Evolutionary conservation across 2,329 filamentous ascomycete genomes (phyloP).

Genomic region (Coniochaeta prunicola): DNA sequence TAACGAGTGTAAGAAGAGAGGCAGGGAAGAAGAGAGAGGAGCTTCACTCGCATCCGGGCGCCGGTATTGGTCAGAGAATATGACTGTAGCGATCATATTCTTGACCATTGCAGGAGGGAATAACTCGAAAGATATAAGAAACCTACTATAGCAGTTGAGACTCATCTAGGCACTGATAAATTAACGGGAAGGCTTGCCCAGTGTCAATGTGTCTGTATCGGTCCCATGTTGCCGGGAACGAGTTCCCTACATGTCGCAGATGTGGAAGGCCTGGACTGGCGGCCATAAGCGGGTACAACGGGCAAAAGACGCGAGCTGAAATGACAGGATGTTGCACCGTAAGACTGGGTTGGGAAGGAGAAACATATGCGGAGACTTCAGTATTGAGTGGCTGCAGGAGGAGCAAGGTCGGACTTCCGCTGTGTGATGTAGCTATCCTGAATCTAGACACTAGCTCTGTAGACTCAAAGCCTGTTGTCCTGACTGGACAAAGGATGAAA

Average conservation of each 20-base stretch:
- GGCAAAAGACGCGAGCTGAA: background rate
- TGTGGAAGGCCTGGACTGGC: conserved; percentile 1
- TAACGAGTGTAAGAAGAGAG: background rate
- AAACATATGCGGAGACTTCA: conserved; percentile 1
- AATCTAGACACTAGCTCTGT: background rate
- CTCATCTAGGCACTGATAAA: background rate
- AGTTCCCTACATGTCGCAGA: background rate
- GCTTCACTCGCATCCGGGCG: background rate
- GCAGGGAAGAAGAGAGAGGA: background rate
- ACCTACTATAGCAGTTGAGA: background rate
- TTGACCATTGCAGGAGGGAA: background rate
- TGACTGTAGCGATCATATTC: background rate
- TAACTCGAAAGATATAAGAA: background rate
- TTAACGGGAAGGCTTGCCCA: background rate
- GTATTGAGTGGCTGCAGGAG: conserved; percentile 11
- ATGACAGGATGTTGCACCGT: background rate
- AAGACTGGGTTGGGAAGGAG: background rate
- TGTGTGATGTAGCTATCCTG: background rate
- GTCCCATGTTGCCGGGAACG: background rate
- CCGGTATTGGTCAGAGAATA: background rate
- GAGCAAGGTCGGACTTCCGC: conserved; percentile 2
- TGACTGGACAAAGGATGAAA: background rate
- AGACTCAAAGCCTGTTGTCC: background rate
- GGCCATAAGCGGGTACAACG: background rate
- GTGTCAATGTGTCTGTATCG: background rate